Evolutionary conservation across 2,329 filamentous ascomycete species (phyloP), one percentile per base, ranked within the genome.

Genomic region (Aspergillus fijiensis): DNA sequence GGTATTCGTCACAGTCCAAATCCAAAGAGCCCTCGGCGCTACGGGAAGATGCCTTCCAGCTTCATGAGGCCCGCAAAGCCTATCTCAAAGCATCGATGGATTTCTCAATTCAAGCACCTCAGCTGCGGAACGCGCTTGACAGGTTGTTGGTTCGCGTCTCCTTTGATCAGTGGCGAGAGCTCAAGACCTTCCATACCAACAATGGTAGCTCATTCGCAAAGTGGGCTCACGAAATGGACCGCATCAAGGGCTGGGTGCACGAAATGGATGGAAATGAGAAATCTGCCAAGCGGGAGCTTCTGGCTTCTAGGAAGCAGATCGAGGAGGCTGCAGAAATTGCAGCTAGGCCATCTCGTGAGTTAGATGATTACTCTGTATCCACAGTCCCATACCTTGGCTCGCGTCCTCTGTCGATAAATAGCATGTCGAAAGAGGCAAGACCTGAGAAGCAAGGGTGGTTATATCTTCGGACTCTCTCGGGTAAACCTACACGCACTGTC

Each of bases 81-180:
- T 99, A 99, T 74, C 82, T 98, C 49, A 94, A 92, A 73, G 90
- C 93, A 1, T 93, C 91, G 14, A 88, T 99, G 85, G 95, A 99
- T 75, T 98, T 93, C 73, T 96, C 91, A 69, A 87, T 95, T 65
- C 84, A 92, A 66, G 91, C 91, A 1, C 93, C 95, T 0, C 92
- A 97, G 74, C 79, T 98, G 50, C 87, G 95, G 51, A 87, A 89
- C 67, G 87, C 89, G 1, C 83, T 98, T 60, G 95, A 99, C 75
- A 92, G 90, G 77, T 78, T 98, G 35, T 82, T 99, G 14, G 91
- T 98, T 61, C 87, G 87, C 63, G 83, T 96, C 12, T 96, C 92
- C 62, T 87, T 86, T 57, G 93, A 97, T 68, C 85, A 96, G 67
- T 97, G 91, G 90, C 87, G 88, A 62, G 92, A 98, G 72, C 88